These are phyloP conservation scores for Alternaria rosae DNA, from an alignment of 2,329 filamentous ascomycete species.

Conservation along the genomic window DNA sequence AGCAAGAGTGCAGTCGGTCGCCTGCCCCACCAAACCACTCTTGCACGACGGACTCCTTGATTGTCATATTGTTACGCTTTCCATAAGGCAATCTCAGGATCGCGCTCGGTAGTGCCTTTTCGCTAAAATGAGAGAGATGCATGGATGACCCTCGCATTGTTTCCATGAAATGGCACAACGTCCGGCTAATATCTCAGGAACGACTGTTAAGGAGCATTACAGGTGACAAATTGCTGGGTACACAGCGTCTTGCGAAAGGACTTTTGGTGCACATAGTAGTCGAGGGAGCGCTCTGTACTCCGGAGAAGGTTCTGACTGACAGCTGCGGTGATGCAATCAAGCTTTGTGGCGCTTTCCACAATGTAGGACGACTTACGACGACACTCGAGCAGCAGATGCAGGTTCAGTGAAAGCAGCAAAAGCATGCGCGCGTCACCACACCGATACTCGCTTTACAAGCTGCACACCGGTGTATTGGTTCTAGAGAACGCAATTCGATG, in stretches of 20 bases:
- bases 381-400: slow-evolving; percentile 10
- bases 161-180: slow-evolving; percentile 8
- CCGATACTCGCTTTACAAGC: background rate
- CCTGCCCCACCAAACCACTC: background rate
- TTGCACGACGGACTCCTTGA: slow-evolving; percentile 9
- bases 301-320: slow-evolving; percentile 27
- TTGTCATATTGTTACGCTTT: background rate
- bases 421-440: background rate
- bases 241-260: slow-evolving; percentile 6
- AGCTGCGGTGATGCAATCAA: slow-evolving; percentile 36
- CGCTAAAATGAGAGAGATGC: slow-evolving; percentile 1
- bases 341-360: slow-evolving; percentile 45
- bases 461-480: background rate
- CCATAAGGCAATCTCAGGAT: background rate
- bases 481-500: background rate
- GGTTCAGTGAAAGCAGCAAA: slow-evolving; percentile 3
- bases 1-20: slow-evolving; percentile 2
- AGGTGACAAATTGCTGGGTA: slow-evolving; percentile 13
- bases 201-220: slow-evolving; percentile 15
- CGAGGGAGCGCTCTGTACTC: background rate
- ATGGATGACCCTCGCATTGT: slow-evolving; percentile 6
- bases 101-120: background rate
- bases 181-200: slow-evolving; percentile 15
- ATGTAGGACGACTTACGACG: slow-evolving; percentile 18
- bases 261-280: background rate